Base-by-base conservation (phyloP, 176 grass and related monocot genomes). In the Carex parvula region DNA sequence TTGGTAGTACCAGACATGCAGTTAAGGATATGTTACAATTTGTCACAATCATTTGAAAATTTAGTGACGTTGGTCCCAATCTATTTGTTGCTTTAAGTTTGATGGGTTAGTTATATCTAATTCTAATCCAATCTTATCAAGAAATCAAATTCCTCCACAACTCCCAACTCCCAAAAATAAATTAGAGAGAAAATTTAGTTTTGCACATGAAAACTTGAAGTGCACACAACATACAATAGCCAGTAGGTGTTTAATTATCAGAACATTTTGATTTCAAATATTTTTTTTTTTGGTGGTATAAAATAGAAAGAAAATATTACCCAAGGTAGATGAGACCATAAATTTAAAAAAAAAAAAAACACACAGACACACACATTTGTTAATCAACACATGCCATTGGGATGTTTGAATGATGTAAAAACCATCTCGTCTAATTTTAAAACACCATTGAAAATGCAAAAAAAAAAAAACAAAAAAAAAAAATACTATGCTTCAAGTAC, bases 71-170 rank as follows among this genome's bases (percentile, higher is more conserved):
- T 77, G 50, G 50, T 30, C 15, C 73, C 13, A 73, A 73, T 73
- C 48, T 56, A 56, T 54, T 30, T 30, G 16, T 77, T 77, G 11
- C 50, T 56, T 56, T 32, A 77, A 56, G 22, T 76, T 54, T 77
- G 73, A 77, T 77, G 73, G 48, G 50, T 56, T 77, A 77, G 50
- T 77, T 77, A 77, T 30, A 77, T 6, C 73, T 77, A 77, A 77
- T 56, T 6, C 72, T 76, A 76, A 76, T 55, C 1, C 73, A 54
- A 56, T 77, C 32, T 55, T 33, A 33, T 71, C 32, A 77, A 14
- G 14, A 16, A 77, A 77, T 48, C 21, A 6, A 77, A 77, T 77
- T 77, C 73, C 73, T 56, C 3, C 20, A 48, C 48, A 11, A 76
- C 44, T 54, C 12, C 46, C 5, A 39, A 39, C 37, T 39, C 37